Percentiles rank a stretch among this genome's conserved stretches.
Evolutionary conservation across 2,329 filamentous ascomycete species (phyloP).

Genomic region (Leptosphaerulina australis): DNA sequence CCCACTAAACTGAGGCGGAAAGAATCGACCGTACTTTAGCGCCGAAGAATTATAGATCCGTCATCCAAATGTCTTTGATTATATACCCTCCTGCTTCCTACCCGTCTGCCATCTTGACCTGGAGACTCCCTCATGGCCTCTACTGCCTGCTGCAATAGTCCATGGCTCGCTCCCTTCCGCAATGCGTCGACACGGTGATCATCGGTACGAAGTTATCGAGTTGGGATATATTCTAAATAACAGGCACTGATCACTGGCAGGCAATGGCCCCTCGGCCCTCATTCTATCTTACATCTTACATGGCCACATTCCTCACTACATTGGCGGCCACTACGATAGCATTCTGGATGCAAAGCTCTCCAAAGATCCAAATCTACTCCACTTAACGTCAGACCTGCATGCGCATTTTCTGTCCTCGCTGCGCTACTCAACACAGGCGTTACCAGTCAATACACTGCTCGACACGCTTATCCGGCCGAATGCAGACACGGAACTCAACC

Average conservation of each 20-base stretch:
- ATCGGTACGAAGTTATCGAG: slow-evolving; percentile 34
- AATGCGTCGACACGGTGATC: slow-evolving; percentile 50
- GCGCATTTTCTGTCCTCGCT: slow-evolving; percentile 65
- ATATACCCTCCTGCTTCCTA: slow-evolving; percentile 28
- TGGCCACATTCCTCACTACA: slow-evolving; percentile 64
- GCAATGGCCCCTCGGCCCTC: slow-evolving; percentile 66
- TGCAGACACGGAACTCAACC: slow-evolving; percentile 62
- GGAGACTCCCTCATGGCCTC: slow-evolving; percentile 40
- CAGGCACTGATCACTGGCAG: slow-evolving; percentile 48
- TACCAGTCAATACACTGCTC: slow-evolving; percentile 65
- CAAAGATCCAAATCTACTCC: slow-evolving; percentile 54
- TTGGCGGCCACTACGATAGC: slow-evolving; percentile 62
- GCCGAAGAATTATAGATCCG: slow-evolving; percentile 38
- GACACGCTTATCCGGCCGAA: slow-evolving; percentile 65
- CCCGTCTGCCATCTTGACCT: slow-evolving; percentile 19
- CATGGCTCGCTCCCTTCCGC: slow-evolving; percentile 48
- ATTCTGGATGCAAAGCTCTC: slow-evolving; percentile 63
- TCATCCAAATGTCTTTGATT: slow-evolving; percentile 29
- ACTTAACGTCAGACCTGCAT: slow-evolving; percentile 58
- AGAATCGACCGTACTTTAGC: slow-evolving; percentile 30
- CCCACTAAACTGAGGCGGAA: slow-evolving; percentile 28
- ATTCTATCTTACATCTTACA: slow-evolving; percentile 68
- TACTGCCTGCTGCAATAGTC: slow-evolving; percentile 34
- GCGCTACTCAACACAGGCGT: slow-evolving; percentile 66
- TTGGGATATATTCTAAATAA: not conserved